A percentile compares a stretch with the other conserved stretches of the same genome.
Conservation (phyloP, 2,329 filamentous ascomycete species). For the Chalaropsis ovoidea region DNA sequence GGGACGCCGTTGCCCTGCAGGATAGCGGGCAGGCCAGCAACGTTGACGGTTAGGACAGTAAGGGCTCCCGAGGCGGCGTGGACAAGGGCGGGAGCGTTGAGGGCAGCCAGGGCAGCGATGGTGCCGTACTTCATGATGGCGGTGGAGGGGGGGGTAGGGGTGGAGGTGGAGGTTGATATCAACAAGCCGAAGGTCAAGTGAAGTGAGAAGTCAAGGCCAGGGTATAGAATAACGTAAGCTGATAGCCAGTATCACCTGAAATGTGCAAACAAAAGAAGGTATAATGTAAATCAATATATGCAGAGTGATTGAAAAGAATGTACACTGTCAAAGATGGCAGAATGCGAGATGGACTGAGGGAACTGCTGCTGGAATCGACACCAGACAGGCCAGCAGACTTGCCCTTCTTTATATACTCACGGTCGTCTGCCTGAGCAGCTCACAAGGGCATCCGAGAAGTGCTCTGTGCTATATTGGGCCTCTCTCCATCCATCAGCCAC, state of each 20-base stretch:
- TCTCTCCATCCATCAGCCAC: too few species aligned
- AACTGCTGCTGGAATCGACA: neutral
- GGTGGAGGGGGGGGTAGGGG: neutral
- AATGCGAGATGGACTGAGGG: neutral
- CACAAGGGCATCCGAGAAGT: too few species aligned
- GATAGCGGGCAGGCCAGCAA: conserved; percentile 48
- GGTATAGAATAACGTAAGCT: neutral
- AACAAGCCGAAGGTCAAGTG: neutral
- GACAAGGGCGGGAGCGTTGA: conserved; percentile 21
- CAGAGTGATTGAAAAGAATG: conserved; percentile 11
- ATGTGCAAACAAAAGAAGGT: conserved; percentile 6
- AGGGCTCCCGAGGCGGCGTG: conserved; percentile 34
- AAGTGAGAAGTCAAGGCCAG: neutral
- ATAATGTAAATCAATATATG: neutral
- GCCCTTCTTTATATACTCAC: neutral
- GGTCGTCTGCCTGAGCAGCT: too few species aligned
- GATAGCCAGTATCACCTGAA: neutral
- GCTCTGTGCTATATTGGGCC: too few species aligned
- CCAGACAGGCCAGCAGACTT: neutral
- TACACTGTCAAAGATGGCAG: conserved; percentile 2
- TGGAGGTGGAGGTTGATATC: neutral
- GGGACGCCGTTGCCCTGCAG: conserved; percentile 51
- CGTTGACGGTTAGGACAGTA: conserved; percentile 47
- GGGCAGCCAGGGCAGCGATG: conserved; percentile 17
- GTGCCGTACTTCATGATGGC: conserved; percentile 23